Evolutionary conservation across 306 rosid genomes (phyloP).

Genomic region (Dalbergia cochinchinensis): DNA sequence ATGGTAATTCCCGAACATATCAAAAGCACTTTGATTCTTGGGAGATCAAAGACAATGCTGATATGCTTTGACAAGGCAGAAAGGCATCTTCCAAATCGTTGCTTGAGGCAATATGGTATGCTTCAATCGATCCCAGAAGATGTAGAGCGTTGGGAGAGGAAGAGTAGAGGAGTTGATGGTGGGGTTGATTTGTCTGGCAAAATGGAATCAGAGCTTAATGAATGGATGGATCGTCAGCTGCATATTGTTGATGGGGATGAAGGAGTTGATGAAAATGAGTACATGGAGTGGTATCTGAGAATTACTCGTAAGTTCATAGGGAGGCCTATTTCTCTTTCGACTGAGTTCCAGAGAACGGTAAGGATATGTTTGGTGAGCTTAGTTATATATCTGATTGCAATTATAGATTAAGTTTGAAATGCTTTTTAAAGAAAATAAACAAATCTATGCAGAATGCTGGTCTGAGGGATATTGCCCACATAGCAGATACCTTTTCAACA

Average conservation of each 20-base stretch:
- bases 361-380: constrained; percentile 51
- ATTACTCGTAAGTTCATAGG: constrained; percentile 97
- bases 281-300: constrained; percentile 90
- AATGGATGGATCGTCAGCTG: constrained; percentile 79
- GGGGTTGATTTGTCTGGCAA: constrained; percentile 97
- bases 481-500: constrained; percentile 90
- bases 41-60: constrained; percentile 94
- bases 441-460: constrained; percentile 87
- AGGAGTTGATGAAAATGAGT: constrained; percentile 77
- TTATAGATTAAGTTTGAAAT: constrained; percentile 50
- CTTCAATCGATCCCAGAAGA: constrained; percentile 90
- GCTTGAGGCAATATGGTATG: constrained; percentile 90
- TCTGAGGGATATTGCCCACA: constrained; percentile 90
- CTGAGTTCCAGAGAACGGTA: constrained; percentile 99
- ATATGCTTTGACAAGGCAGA: constrained; percentile 99
- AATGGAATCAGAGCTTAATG: constrained; percentile 90
- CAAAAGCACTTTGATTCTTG: constrained; percentile 71
- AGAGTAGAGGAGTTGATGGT: constrained; percentile 98
- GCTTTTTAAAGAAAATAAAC: constrained; percentile 54
- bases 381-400: constrained; percentile 23
- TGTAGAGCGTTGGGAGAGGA: constrained; percentile 98
- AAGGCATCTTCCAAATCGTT: constrained; percentile 95
- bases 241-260: constrained; percentile 83
- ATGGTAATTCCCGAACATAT: constrained; percentile 87
- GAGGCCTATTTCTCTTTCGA: constrained; percentile 96